phyloP scores from a whole-genome alignment of 768 basidiomycete genomes.

The Plicaturopsis crispa region DNA sequence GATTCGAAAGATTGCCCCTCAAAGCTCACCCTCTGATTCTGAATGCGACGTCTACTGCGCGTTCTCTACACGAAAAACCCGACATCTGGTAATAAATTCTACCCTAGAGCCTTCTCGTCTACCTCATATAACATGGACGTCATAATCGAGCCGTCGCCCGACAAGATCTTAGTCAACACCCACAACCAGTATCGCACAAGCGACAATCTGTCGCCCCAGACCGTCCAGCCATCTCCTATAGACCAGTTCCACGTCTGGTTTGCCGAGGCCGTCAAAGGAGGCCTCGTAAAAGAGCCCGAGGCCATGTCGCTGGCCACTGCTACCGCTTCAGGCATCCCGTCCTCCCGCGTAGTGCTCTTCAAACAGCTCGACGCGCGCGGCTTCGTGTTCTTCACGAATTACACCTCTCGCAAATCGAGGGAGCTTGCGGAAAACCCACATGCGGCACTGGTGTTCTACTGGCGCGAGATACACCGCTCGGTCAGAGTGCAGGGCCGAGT shows the following conservation, averaged over 20 bases:
- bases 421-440: slow-evolving; percentile 75
- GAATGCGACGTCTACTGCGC: too few species aligned
- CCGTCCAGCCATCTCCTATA: slow-evolving; percentile 61
- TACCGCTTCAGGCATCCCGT: slow-evolving; percentile 68
- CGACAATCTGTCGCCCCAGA: slow-evolving; percentile 57
- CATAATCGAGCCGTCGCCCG: slow-evolving; percentile 37
- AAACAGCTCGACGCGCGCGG: slow-evolving; percentile 85
- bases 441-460: slow-evolving; percentile 85
- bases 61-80: too few species aligned
- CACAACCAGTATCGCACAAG: slow-evolving; percentile 71
- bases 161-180: slow-evolving; percentile 59
- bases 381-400: slow-evolving; percentile 97
- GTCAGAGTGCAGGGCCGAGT: slow-evolving; percentile 82
- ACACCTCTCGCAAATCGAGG: slow-evolving; percentile 83
- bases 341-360: slow-evolving; percentile 83
- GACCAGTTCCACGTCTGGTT: slow-evolving; percentile 89
- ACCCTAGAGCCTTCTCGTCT: too few species aligned
- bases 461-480: slow-evolving; percentile 75
- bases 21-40: too few species aligned
- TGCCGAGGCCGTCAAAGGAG: slow-evolving; percentile 45
- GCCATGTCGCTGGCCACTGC: slow-evolving; percentile 79
- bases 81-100: too few species aligned
- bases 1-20: too few species aligned
- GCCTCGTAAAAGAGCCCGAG: slow-evolving; percentile 79
- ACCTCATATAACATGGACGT: slow-evolving; percentile 36